A percentile compares a stretch with the other conserved stretches of the same genome.
These are phyloP conservation scores for Solanum hybrid DNA, from an alignment of 305 asterid genomes.

Conservation along the genomic window DNA sequence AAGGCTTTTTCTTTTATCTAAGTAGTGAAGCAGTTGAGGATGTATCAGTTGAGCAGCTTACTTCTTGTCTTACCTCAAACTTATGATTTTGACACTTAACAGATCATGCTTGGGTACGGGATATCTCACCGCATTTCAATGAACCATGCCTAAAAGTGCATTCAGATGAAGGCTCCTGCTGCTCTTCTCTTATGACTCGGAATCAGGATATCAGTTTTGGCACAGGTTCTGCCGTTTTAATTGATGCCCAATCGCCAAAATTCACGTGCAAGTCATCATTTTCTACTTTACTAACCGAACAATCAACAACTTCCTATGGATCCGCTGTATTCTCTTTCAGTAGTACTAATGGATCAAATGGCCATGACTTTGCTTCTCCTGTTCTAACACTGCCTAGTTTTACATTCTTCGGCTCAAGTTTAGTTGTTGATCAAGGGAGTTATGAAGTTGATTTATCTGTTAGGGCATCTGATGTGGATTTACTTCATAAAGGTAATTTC, in stretches of 20 bases:
- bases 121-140: constrained; percentile 8
- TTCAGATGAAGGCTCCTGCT: constrained; percentile 13
- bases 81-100: constrained; percentile 3
- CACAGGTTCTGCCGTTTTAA: constrained; percentile 23
- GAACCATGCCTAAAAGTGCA: constrained; percentile 8
- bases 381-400: constrained; percentile 52
- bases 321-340: constrained; percentile 49
- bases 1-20: neutral
- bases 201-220: constrained; percentile 64
- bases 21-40: neutral
- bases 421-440: constrained; percentile 24
- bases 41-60: neutral
- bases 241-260: constrained; percentile 27
- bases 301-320: constrained; percentile 21
- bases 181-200: constrained; percentile 27
- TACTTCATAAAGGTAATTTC: constrained; percentile 35
- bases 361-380: constrained; percentile 33
- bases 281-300: constrained; percentile 38
- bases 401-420: constrained; percentile 38
- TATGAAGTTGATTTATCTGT: constrained; percentile 22
- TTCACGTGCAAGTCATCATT: constrained; percentile 41
- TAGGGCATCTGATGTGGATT: constrained; percentile 20
- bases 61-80: neutral
- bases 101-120: constrained; percentile 61
- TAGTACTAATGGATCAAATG: constrained; percentile 26